Evolutionary conservation across 306 rosid species (phyloP), one percentile per base, ranked within the genome.

Genomic region (Dalbergia cochinchinensis): DNA sequence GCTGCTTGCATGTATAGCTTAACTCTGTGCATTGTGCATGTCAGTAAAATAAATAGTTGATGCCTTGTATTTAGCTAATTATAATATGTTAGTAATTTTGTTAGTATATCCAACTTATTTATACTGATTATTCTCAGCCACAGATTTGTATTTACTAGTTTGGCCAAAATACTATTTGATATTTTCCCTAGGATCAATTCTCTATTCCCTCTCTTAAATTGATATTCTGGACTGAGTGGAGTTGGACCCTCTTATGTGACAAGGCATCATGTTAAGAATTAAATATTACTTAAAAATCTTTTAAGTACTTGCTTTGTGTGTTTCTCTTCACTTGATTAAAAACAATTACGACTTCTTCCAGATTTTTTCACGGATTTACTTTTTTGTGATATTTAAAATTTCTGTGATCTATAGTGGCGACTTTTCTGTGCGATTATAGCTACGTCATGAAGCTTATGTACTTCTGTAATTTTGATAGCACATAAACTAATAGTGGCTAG

Each of bases 1-100:
- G 78, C 74, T 78, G 69, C 54, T 83, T 89, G 65, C 54, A 20
- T 65, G 55, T 75, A n/a, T 54, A 70, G 70, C 79, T 65, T 65
- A 45, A 65, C 60, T 51, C 5, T 18, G 44, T 37, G 41, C 79
- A 47, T 53, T 78, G 42, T 55, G 65, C 59, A 65, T 78, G 67
- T 26, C 8, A 78, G 65, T 45, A 63, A 66, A 63, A 76, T 66
- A 82, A 69, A 48, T 50, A 48, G 48, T 11, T 16, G 66, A 53
- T 14, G 65, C 63, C 44, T 62, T 76, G 53, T 44, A 35, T 66
- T 7, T 80, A 33, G 65, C 18, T 35, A 22, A 14, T 45, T 70
- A 33, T 26, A 26, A 50, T 51, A 44, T 42, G 15, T 55, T 50
- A 18, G 51, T 11, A 65, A 35, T 35, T 22, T 55, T 61, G 19